Evolutionary conservation across 495 filamentous ascomycete species (phyloP), one percentile per base, ranked within the genome.

Genomic region (Margaritispora aquatica): DNA sequence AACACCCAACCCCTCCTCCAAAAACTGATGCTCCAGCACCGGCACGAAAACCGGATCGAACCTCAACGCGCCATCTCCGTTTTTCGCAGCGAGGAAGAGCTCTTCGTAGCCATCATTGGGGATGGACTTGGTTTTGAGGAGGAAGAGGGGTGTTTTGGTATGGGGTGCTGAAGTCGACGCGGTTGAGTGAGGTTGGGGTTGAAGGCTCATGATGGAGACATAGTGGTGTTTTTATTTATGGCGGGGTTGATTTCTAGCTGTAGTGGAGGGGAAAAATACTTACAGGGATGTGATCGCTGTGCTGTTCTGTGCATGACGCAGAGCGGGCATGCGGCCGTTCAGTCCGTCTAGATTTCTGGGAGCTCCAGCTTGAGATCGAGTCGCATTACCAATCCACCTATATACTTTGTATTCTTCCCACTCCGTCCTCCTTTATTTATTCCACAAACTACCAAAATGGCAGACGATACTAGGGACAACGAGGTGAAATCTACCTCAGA

Each of bases 121-220:
- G 1, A 73, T 77, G 1, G 91, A 96, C 68, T 81, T 85, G 9
- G 92, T 96, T 72, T 97, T 97, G 54, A 97, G 83, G 20, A 97
- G 81, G 36, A 96, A 78, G 26, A 96, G 66, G 0, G 88, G 87
- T 15, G 78, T 44, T n/a, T 44, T 76, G 27, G 64, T 71, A 4
- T 62, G 38, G 19, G 17, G 9, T 49, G 26, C 5, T 7, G 47
- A 10, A 50, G 21, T 7, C 7, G 31, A 50, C 36, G 34, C 34
- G 41, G 13, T n/a, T n/a, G n/a, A n/a, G n/a, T n/a, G n/a, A n/a
- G 8, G n/a, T 26, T 21, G 31, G 29, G 50, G 49, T 13, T 57
- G 56, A 38, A 11, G 48, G 17, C 7, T 23, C 19, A n/a, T 49
- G 52, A 41, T 47, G 21, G 29, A 5, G 29, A 34, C 29, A 34